Base-by-base conservation (phyloP, 176 grass and related monocot species). In the Phyllostachys edulis region DNA sequence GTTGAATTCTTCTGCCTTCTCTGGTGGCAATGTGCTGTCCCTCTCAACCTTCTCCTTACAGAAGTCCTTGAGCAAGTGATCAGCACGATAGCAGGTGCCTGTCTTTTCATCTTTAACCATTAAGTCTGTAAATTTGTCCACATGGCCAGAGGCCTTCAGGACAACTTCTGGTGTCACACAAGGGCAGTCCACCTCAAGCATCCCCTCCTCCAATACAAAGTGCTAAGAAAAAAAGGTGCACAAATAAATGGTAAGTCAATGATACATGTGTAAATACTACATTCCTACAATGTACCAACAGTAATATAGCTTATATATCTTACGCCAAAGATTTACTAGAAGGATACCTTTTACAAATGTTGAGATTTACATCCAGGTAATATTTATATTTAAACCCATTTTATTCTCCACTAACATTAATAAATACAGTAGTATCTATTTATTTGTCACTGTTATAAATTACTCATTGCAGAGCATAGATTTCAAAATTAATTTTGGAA, bases 61-160 rank as follows among this genome's bases (percentile, higher is more conserved):
- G 50, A 92, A 94, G 52, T 97, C 94, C 88, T 97, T 97, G 50
- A 97, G 83, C 69, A 97, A 91, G 84, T 97, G 94, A 73, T 97
- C 94, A 2, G 94, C 94, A 61, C 94, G 90, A 77, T 97, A 97
- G 68, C 94, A 97, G 37, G 74, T 92, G 67, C 90, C 94, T 23
- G 90, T 92, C 84, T 97, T 94, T 67, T 97, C 94, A 77, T 97
- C 94, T 77, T 97, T 97, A 50, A 97, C 92, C 94, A 97, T 94
- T 41, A 97, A 80, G 57, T 94, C 94, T 15, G 94, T 97, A 88
- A 97, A 97, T 69, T 97, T 97, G 4, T 97, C 94, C 9, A 97
- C 92, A 61, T 97, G 94, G 23, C 94, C 94, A 64, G 94, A 97
- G 32, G 94, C 94, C 82, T 94, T 97, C 81, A 97, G 74, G 69